Evolutionary conservation across 169 alveolate species (phyloP), one percentile per base, ranked within the genome.

Genomic region (Theileria equi): DNA sequence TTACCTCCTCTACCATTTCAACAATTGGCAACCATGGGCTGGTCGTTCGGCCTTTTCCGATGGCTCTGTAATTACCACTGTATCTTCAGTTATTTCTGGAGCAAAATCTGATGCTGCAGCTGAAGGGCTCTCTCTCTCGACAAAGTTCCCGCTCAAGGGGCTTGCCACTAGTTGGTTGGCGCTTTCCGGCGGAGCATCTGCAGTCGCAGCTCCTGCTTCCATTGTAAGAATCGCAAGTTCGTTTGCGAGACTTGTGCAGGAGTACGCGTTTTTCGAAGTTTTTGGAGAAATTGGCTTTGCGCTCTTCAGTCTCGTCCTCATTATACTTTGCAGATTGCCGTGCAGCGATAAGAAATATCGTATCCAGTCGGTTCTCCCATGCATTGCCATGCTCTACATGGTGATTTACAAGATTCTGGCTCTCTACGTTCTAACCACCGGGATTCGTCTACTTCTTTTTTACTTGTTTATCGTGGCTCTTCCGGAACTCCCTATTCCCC

Each of bases 221-320:
- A 11, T 10, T 36, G n/a, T n/a, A n/a, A n/a, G n/a, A n/a, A n/a
- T 36, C 19, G 19, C 45, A 10, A 36, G 45, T 36, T 36, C 13
- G 34, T 50, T 17, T 25, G 71, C 43, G 21, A 26, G 4, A 45
- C 36, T n/a, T 40, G 68, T 73, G 26, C 35, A 45, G 13, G 19
- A 77, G 41, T 73, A 73, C 43, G 65, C 74, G 11, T 62, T 36
- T 25, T 73, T 49, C 52, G 83, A 73, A 40, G 52, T 73, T n/a
- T 63, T 73, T 28, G 83, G 83, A 11, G 83, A 73, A 60, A 31
- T 73, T 35, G 35, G 61, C 11, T 73, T 73, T 28, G 83, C 68
- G 28, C 47, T 73, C 5, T 62, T 64, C 53, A 73, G 78, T 38
- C 41, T 73, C 10, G 49, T 67, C 21, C 61, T 73, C n/a, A 40